These are phyloP conservation scores for Jamesozyma spencerorum DNA, from an alignment of 805 yeast genomes.

Conservation along the genomic window DNA sequence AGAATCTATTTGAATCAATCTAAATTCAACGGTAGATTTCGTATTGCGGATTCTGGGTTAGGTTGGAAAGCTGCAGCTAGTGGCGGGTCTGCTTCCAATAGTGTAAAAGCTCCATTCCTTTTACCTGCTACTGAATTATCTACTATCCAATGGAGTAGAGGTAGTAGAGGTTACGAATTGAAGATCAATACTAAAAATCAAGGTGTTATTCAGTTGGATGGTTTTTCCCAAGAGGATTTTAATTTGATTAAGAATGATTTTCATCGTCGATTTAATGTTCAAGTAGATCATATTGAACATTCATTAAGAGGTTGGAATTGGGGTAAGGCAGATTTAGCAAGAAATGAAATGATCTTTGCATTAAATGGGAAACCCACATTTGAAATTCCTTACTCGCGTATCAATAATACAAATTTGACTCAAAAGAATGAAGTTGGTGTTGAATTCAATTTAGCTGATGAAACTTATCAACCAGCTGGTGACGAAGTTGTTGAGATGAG, in stretches of 20 bases:
- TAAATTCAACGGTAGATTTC: slow-evolving; percentile 73
- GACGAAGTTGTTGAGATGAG: slow-evolving; percentile 95
- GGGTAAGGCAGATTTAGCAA: slow-evolving; percentile 90
- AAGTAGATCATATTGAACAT: slow-evolving; percentile 79
- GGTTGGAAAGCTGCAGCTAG: slow-evolving; percentile 76
- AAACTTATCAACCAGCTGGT: slow-evolving; percentile 60
- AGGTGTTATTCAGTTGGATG: slow-evolving; percentile 83
- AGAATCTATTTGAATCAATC: slow-evolving; percentile 85
- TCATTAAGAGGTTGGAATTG: slow-evolving; percentile 98
- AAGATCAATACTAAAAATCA: slow-evolving; percentile 80
- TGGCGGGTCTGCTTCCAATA: slow-evolving; percentile 37
- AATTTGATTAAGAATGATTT: slow-evolving; percentile 73
- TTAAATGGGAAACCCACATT: slow-evolving; percentile 83
- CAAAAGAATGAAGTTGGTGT: slow-evolving; percentile 91
- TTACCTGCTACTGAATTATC: slow-evolving; percentile 80
- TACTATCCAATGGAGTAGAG: slow-evolving; percentile 83
- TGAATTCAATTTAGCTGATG: slow-evolving; percentile 60
- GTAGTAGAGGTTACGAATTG: slow-evolving; percentile 83
- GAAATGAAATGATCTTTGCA: slow-evolving; percentile 81
- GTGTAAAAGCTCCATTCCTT: slow-evolving; percentile 64
- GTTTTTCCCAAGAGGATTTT: slow-evolving; percentile 81
- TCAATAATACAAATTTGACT: slow-evolving; percentile 78
- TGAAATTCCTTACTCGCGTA: slow-evolving; percentile 76
- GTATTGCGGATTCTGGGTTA: slow-evolving; percentile 92
- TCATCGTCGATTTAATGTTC: slow-evolving; percentile 62